phyloP scores from a whole-genome alignment of 2,329 filamentous ascomycete species.

The Monosporascus cannonballus region DNA sequence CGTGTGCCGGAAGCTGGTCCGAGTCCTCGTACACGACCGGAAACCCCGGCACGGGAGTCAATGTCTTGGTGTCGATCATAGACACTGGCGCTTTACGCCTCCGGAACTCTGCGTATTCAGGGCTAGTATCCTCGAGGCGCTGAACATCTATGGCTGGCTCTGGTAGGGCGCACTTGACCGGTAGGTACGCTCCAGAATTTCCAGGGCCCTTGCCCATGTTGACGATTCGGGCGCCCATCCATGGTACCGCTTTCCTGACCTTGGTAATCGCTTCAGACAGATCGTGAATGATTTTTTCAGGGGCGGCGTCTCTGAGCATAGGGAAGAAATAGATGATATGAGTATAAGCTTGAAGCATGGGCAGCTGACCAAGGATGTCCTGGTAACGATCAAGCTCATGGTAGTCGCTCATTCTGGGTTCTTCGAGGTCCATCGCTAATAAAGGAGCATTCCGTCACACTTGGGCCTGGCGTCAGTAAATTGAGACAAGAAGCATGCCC shows the following conservation, averaged over 20 bases:
- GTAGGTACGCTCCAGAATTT: not conserved
- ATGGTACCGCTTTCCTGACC: constrained; percentile 1
- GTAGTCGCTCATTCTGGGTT: not conserved
- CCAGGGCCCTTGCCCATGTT: not conserved
- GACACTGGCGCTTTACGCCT: not conserved
- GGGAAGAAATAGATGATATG: constrained; percentile 2
- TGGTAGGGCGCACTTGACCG: not conserved
- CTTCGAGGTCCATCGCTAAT: not conserved
- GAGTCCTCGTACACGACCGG: constrained; percentile 1
- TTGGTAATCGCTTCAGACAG: not conserved
- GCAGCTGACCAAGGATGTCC: constrained; percentile 3
- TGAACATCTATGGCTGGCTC: not conserved
- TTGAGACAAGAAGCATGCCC: no score
- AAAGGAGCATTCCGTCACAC: not conserved
- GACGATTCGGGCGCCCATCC: constrained; percentile 2
- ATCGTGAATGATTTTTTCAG: not conserved
- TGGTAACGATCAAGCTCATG: constrained; percentile 1
- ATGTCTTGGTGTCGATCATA: constrained; percentile 1
- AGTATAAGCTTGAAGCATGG: constrained; percentile 1
- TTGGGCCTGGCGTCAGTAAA: no score
- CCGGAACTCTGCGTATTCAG: not conserved
- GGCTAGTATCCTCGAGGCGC: not conserved
- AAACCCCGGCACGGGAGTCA: constrained; percentile 1
- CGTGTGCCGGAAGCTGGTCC: constrained; percentile 2
- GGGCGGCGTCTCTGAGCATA: not conserved